phyloP scores from a whole-genome alignment of 2,329 filamentous ascomycete species.

The Polytolypa hystricis region DNA sequence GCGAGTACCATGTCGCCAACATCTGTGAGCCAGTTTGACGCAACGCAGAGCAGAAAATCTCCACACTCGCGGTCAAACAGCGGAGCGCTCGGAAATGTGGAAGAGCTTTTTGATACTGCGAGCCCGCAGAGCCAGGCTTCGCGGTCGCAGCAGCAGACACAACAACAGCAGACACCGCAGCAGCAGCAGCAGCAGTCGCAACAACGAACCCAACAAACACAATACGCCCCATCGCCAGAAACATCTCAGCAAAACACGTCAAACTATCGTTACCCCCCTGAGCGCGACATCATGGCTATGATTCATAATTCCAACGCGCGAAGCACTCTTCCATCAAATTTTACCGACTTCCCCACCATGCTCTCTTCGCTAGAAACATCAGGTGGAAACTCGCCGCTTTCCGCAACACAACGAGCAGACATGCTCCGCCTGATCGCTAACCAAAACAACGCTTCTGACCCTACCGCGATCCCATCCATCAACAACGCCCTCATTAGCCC shows the following conservation, averaged over 20 bases:
- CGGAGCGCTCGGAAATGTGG: conserved; percentile 27
- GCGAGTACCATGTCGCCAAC: conserved; percentile 29
- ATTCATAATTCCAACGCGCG: conserved; percentile 38
- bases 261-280: conserved; percentile 15
- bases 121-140: conserved; percentile 19
- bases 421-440: conserved; percentile 38
- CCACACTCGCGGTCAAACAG: conserved; percentile 23
- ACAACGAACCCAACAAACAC: conserved; percentile 6
- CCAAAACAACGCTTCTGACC: conserved; percentile 33
- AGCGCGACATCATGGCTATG: conserved; percentile 39
- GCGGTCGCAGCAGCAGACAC: conserved; percentile 7
- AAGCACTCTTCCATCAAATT: conserved; percentile 26
- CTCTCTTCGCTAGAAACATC: conserved; percentile 34
- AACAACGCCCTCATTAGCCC: conserved; percentile 50
- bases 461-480: conserved; percentile 22
- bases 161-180: conserved; percentile 1
- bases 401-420: conserved; percentile 35
- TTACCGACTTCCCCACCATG: conserved; percentile 35
- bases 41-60: conserved; percentile 16
- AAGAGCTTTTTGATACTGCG: conserved; percentile 33
- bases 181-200: conserved; percentile 8
- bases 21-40: conserved; percentile 22
- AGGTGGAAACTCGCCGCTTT: conserved; percentile 32
- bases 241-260: conserved; percentile 11
- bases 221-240: conserved; percentile 6